Base-by-base conservation (phyloP, 768 basidiomycete species). In the Pulveroboletus sp. region DNA sequence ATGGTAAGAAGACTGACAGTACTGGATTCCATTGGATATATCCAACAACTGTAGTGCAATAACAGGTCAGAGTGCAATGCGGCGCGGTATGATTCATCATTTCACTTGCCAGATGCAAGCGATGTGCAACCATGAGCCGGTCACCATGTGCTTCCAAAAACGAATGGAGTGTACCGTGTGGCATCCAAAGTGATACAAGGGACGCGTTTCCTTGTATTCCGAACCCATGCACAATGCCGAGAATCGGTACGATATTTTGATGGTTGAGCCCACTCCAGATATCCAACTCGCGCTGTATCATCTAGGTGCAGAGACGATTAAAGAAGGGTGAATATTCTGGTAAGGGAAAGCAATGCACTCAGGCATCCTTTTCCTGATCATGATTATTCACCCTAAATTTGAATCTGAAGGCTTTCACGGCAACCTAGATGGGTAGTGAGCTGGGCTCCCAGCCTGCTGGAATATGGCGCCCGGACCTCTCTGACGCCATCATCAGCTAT, bases 181-280 rank as follows among this genome's bases (percentile, higher is more conserved):
- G 45, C 40, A 54, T 54, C 51, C 53, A 54, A 9, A 25, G 6
- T 7, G 52, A 54, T 20, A 45, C 52, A 38, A 55, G 33, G 13
- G 42, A 44, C 1, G 31, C 19, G 19, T 24, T 41, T 44, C 46
- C 34, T 19, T 34, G 44, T 45, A 34, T 48, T 19, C 42, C 52
- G 19, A 54, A 54, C n/a, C 52, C 46, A 10, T 43, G 16, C 0
- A 31, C 13, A 5, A 44, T 47, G 8, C 53, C 51, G 9, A 43
- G 41, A 40, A 54, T 53, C 19, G 31, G 35, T 5, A 46, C 44
- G 9, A 53, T 34, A 5, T 47, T 53, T 2, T 7, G 31, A 24
- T 53, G 51, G 25, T 6, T 34, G 8, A 47, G 44, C 31, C 34
- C 24, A 6, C 16, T 52, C 52, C 50, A 52, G 14, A 52, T 45